These are phyloP conservation scores for Tuber melanosporum DNA, from an alignment of 495 filamentous ascomycete species.

Conservation along the genomic window DNA sequence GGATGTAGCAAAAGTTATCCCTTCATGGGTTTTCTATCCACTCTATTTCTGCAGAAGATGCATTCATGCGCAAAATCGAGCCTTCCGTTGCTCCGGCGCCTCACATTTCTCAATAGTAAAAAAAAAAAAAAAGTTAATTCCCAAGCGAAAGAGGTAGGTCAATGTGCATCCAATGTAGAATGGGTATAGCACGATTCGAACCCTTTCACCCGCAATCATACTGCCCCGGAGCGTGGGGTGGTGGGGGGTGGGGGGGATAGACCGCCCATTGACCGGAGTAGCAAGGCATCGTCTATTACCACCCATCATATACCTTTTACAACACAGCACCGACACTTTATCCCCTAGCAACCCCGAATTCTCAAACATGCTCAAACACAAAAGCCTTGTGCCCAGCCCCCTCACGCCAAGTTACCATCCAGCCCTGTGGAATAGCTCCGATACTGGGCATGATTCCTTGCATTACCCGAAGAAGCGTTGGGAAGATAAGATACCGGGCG, in stretches of 20 bases:
- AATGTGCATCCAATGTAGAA: background rate
- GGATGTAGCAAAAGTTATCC: background rate
- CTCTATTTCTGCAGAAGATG: background rate
- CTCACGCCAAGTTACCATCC: too few relatives aligned
- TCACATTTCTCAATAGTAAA: background rate
- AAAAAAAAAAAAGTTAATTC: background rate
- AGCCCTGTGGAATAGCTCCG: background rate
- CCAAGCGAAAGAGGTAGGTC: background rate
- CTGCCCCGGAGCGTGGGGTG: background rate
- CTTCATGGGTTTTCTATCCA: background rate
- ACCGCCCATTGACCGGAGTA: background rate
- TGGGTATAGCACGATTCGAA: background rate
- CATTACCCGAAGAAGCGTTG: background rate
- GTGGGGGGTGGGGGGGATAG: background rate
- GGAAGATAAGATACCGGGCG: background rate
- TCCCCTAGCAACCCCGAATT: background rate
- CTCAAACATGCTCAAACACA: background rate
- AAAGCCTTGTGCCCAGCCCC: background rate
- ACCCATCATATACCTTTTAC: background rate
- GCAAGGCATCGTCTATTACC: background rate
- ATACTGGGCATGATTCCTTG: background rate
- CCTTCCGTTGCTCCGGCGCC: background rate
- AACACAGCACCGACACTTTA: background rate
- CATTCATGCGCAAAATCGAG: background rate
- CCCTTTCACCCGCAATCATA: background rate